These are phyloP conservation scores for Prunus persica DNA, from an alignment of 306 rosid species.

Conservation along the genomic window DNA sequence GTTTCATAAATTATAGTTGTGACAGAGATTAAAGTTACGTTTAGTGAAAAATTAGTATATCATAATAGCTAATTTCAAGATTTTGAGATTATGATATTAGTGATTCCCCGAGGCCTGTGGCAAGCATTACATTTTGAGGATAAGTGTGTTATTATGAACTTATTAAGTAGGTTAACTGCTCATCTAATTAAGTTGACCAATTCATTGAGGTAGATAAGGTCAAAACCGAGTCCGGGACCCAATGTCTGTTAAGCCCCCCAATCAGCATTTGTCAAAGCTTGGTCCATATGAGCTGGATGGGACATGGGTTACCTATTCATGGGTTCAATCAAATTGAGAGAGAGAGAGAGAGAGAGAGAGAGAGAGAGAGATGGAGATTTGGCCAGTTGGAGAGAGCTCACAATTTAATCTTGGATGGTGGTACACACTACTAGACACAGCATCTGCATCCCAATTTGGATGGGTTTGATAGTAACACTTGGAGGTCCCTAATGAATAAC, in stretches of 20 bases:
- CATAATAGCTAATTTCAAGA: too few species aligned
- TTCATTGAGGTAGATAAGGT: neutral
- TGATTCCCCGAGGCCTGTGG: neutral
- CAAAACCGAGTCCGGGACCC: slow-evolving; percentile 10
- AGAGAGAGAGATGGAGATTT: neutral
- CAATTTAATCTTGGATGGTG: slow-evolving; percentile 8
- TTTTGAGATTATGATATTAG: too few species aligned
- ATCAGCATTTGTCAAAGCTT: neutral
- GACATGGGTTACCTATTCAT: slow-evolving; percentile 16
- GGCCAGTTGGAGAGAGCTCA: neutral
- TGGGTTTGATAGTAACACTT: slow-evolving; percentile 20
- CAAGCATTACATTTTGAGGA: neutral
- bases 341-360: neutral
- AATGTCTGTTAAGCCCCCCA: slow-evolving; percentile 2
- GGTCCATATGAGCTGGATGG: slow-evolving; percentile 40
- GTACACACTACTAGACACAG: neutral
- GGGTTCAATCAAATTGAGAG: slow-evolving; percentile 4
- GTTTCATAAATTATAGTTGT: too few species aligned
- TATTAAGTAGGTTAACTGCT: neutral
- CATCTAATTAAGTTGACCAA: neutral
- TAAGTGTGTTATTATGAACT: neutral
- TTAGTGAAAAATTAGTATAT: too few species aligned
- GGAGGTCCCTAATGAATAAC: slow-evolving; percentile 19
- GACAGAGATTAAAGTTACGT: too few species aligned
- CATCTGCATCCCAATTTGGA: slow-evolving; percentile 19